Evolutionary conservation across 169 alveolate species (phyloP), one percentile per base, ranked within the genome.

Genomic region (Miamiensis avidus): DNA sequence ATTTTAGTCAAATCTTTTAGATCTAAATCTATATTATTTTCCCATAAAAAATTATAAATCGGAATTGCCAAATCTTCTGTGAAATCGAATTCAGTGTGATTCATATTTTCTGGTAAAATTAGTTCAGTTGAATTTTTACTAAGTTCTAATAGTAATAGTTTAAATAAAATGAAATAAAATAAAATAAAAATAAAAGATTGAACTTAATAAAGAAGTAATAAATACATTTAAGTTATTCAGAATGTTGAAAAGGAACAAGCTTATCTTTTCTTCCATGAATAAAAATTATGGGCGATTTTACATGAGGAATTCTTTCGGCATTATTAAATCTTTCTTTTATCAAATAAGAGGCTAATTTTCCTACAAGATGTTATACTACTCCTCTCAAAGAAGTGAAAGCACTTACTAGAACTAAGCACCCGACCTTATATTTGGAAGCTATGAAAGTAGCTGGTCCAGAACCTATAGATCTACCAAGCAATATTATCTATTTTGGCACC

Each of bases 391-490:
- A 91, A 64, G 91, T 86, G 81, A 87, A 92, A 0, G 97, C 94
- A 30, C 94, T 87, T 89, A 94, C 84, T 72, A 94, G 82, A 20
- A 92, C 82, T 74, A 94, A 76, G 29, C 91, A 78, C 73, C 93
- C 89, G 29, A 93, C 91, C 72, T 90, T 82, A 34, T 86, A 88
- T 25, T 89, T 83, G 0, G 94, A 90, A 65, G 92, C 95, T 65
- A 94, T 79, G 65, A 90, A 88, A 16, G 91, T 87, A 1, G 97
- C 95, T 25, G 95, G 95, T 0, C 95, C 94, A 64, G 94, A 82
- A 26, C 97, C 97, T 0, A 94, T 73, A 15, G 94, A 88, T 65
- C 97, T 82, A 16, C 97, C 97, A 84, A 90, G 91, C 0, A 94
- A 34, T 29, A 91, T 81, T 11, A 94, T 94, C 31, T 88, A 78